Base-by-base conservation (phyloP, 768 basidiomycete genomes). In the Suillus tomentosus region DNA sequence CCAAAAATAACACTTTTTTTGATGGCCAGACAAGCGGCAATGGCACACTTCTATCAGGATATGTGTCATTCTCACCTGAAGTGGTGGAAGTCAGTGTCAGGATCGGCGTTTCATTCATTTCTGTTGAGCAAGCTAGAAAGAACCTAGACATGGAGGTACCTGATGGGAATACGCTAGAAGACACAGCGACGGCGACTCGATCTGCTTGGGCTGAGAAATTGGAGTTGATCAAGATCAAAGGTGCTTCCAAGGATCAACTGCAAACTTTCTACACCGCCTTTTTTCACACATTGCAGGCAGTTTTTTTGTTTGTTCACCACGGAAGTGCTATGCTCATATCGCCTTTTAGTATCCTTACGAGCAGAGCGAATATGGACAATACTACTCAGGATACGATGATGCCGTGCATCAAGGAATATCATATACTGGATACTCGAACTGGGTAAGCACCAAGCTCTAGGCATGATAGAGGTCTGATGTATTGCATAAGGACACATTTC, bases 381-480 rank as follows among this genome's bases (percentile, higher is more conserved):
- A 94, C 73, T 94, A 89, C 73, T 93, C 91, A 7, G 92, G 85
- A 1, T 93, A 94, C 64, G 87, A 91, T 62, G 85, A 89, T 60
- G 64, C 74, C 7, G 75, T 93, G 0, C 89, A 91, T 57, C 71
- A 82, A 36, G 86, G 88, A 19, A 76, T 78, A n/a, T 91, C 89
- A 0, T 93, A 93, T 68, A 90, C 87, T 0, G 91, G 91, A 0
- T 93, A 93, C 71, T 91, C 90, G 0, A 90, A 87, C 65, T 91
- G 90, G 90, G 88, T 89, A 63, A 8, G 81, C 67, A 57, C 17
- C 9, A 42, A 34, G 19, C 39, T 65, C 57, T 40, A n/a, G 37
- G 48, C 19, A 8, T 22, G 37, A 36, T 15, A n/a, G 5, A 31
- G 24, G 36, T 4, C 10, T 64, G 4, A 63, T 36, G n/a, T 3